Base-by-base conservation (phyloP, 352 stramenopile genomes). In the Thraustochytrium striatum region DNA sequence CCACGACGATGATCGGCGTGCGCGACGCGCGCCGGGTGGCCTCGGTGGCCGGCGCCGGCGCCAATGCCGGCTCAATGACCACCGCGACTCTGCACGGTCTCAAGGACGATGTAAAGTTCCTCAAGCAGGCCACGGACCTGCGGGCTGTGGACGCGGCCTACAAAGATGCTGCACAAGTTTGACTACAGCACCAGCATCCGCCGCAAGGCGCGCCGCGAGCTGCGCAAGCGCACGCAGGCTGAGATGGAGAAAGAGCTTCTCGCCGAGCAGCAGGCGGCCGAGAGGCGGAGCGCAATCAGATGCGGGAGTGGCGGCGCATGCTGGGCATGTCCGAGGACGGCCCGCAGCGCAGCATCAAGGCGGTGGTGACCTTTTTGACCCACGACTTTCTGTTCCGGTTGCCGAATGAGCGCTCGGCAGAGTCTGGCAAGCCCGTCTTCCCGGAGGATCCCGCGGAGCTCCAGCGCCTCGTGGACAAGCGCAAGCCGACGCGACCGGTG, bases 31-130 rank as follows among this genome's bases (percentile, higher is more conserved):
- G 35, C 3, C 28, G 41, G 21, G 53, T 28, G 21, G 21, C 52
- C 30, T 11, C 7, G 53, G 5, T 16, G 5, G 33, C 25, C 5
- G 25, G 33, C 11, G 25, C 53, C 21, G 47, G 7, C 8, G 11
- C 25, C 19, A 39, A 38, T 0, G 13, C 33, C 41, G 36, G 50
- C 5, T 33, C 50, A 3, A 82, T 86, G 36, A 91, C 88, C 41
- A 92, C 82, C 44, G 84, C 87, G 25, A 83, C 83, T 11, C 81
- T 95, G 52, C 84, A 87, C 58, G 84, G 85, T 19, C 82, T 89
- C 19, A 90, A 85, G 61, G 62, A 85, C 57, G 83, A 86, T 43
- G 81, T 86, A 3, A 81, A 85, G 21, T 85, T 85, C 38, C 81
- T 86, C 2, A 86, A 86, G 61, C 58, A 83, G 57, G 82, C 79